Evolutionary conservation across 2,329 filamentous ascomycete genomes (phyloP), one percentile per base, ranked within the genome.

Genomic region (Alternaria alternata): DNA sequence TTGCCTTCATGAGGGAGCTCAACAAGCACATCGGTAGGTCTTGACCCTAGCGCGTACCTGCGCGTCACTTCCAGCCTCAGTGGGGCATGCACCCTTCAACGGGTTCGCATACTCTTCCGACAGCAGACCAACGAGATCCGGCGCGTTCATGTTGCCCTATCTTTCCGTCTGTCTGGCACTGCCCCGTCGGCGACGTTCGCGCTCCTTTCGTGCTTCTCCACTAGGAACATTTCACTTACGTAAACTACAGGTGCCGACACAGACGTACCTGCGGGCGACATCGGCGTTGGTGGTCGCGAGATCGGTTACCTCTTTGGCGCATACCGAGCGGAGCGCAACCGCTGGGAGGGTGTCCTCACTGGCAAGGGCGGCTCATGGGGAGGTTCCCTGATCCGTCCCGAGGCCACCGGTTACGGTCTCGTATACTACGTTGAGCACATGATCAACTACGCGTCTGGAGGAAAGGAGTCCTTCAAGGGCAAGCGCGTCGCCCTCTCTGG

Each of bases 401-500:
- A 99, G 87, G 95, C 95, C 73, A 99, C 95, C 58, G 95, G 95
- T 62, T 98, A 92, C 83, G 95, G 95, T 81, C 88, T 97, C 63
- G 90, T 97, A 80, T 98, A 98, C 88, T 75, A 75, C 56, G 72
- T 75, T 36, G 71, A 75, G 36, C 72, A 74, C 69, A 75, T 75
- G 72, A 94, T 98, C 78, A 85, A 91, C 81, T 90, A 97, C 81
- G 92, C 92, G 71, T 86, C 86, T 22, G 83, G 84, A 62, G 93
- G 92, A 80, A 89, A 90, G 78, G 93, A 96, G 78, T 87, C 86
- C 69, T 96, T 96, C 84, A 82, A 87, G 65, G 94, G 93, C 82
- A 98, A 98, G 88, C 90, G 90, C 62, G 95, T 98, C 58, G 92
- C 94, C 80, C 91, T 99, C 81, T 97, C 95, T 44, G 95, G 95